A percentile compares a stretch with the other conserved stretches of the same genome.
Conservation (phyloP, 768 basidiomycete species). For the Boletellus sp. region DNA sequence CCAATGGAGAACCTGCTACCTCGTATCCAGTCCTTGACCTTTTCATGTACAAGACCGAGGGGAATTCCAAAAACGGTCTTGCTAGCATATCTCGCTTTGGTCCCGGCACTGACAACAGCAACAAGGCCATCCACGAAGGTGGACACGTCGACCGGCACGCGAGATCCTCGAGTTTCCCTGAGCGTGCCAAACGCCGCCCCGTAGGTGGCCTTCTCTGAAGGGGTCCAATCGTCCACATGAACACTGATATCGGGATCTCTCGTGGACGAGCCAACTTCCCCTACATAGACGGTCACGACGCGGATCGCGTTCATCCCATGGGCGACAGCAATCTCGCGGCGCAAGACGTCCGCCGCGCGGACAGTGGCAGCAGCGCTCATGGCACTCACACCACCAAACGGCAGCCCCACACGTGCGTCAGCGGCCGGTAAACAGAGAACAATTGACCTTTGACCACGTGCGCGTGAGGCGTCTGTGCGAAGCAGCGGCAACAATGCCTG, state of each 20-base stretch:
- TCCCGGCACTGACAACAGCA: slow-evolving; percentile 56
- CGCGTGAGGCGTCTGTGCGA: slow-evolving; percentile 58
- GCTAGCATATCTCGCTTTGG: slow-evolving; percentile 34
- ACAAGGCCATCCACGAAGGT: slow-evolving; percentile 58
- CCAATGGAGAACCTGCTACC: slow-evolving; percentile 73
- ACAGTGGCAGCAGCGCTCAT: slow-evolving; percentile 76
- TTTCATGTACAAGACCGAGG: slow-evolving; percentile 38
- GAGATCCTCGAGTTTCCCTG: slow-evolving; percentile 38
- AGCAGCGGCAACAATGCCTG: slow-evolving; percentile 76
- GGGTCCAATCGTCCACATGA: slow-evolving; percentile 69
- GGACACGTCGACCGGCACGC: slow-evolving; percentile 54
- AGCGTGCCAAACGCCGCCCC: slow-evolving; percentile 62
- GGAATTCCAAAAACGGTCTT: slow-evolving; percentile 43
- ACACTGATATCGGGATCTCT: slow-evolving; percentile 35
- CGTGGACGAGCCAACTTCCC: slow-evolving; percentile 39
- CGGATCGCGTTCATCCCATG: slow-evolving; percentile 51
- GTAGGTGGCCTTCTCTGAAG: slow-evolving; percentile 69
- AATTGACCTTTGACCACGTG: slow-evolving; percentile 45
- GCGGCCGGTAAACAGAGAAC: slow-evolving; percentile 73
- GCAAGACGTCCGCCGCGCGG: slow-evolving; percentile 67
- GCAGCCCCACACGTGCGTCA: slow-evolving; percentile 71
- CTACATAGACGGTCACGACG: slow-evolving; percentile 73
- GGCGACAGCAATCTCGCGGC: slow-evolving; percentile 69
- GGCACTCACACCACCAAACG: slow-evolving; percentile 58
- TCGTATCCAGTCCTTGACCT: slow-evolving; percentile 51